A percentile compares a stretch with the other conserved stretches of the same genome.
Conservation (phyloP, 192 early-diverging fungal genomes). For the Entophlyctis helioformis region DNA sequence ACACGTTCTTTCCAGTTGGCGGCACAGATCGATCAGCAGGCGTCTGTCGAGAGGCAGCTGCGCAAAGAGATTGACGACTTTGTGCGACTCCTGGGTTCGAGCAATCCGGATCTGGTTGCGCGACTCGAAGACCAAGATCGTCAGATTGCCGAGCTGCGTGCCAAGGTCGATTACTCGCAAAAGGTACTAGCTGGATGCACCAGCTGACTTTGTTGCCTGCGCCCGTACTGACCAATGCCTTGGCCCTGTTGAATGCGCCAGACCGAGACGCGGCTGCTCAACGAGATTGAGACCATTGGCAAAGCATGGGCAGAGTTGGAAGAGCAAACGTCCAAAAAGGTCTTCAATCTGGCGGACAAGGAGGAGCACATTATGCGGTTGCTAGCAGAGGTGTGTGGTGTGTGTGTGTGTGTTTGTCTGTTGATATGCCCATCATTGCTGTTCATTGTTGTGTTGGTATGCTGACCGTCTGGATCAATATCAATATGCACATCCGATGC, state of each 20-base stretch:
- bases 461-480: not conserved
- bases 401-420: not conserved
- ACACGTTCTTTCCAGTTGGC: too few species aligned
- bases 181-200: conserved; percentile 23
- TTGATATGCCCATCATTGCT: not conserved
- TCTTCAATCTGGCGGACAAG: conserved; percentile 62
- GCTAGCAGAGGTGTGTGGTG: conserved; percentile 46
- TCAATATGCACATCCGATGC: not conserved
- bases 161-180: conserved; percentile 39
- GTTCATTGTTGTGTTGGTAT: not conserved
- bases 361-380: conserved; percentile 68
- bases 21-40: too few species aligned
- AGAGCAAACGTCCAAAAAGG: conserved; percentile 69
- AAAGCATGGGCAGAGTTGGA: conserved; percentile 67
- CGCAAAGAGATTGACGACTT: too few species aligned
- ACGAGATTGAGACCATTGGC: conserved; percentile 55
- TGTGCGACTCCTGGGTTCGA: too few species aligned
- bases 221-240: too few species aligned
- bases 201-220: conserved; percentile 8
- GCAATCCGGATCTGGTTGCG: not conserved
- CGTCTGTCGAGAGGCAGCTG: too few species aligned
- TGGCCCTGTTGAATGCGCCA: conserved; percentile 1
- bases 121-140: conserved; percentile 21
- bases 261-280: conserved; percentile 40
- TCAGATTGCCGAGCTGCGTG: conserved; percentile 32